Percentiles rank a stretch among this genome's conserved stretches.
Conservation (phyloP, 1,139 yeast species). For the Hansenula lynferdii region DNA sequence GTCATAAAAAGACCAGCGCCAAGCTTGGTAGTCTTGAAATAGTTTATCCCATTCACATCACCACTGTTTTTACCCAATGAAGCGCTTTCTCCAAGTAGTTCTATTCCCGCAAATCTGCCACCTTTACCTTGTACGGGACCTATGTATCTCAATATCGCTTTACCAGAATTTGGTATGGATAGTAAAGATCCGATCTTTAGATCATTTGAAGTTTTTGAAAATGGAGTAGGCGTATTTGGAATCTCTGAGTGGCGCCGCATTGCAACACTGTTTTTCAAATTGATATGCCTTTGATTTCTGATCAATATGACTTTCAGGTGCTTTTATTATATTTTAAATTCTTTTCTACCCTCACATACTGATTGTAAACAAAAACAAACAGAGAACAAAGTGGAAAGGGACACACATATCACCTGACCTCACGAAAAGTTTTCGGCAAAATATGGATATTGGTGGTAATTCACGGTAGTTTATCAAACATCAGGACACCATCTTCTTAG, state of each 20-base stretch:
- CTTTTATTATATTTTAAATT: too few relatives aligned
- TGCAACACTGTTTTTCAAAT: too few relatives aligned
- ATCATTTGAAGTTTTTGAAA: constrained; percentile 9
- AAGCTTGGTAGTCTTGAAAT: constrained; percentile 60
- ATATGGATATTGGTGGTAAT: too few relatives aligned
- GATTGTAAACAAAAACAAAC: too few relatives aligned
- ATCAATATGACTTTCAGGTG: too few relatives aligned
- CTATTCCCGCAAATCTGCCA: constrained; percentile 89
- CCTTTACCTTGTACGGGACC: constrained; percentile 72
- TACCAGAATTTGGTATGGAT: constrained; percentile 29
- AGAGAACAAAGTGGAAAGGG: too few relatives aligned
- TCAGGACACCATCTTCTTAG: too few relatives aligned
- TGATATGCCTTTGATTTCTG: too few relatives aligned
- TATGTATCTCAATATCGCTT: constrained; percentile 63
- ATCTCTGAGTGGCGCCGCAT: constrained; percentile 23
- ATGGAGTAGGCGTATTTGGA: constrained; percentile 22
- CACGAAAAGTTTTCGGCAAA: too few relatives aligned
- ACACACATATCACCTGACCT: too few relatives aligned
- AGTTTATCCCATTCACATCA: constrained; percentile 49
- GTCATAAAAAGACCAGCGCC: constrained; percentile 75
- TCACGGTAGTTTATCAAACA: too few relatives aligned
- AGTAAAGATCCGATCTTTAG: constrained; percentile 20
- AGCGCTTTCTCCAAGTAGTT: constrained; percentile 61
- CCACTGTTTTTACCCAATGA: constrained; percentile 80
- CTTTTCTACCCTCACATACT: too few relatives aligned